A percentile compares a stretch with the other conserved stretches of the same genome.
Conservation (phyloP, 2,329 filamentous ascomycete genomes). For the Fusarium acutatum region DNA sequence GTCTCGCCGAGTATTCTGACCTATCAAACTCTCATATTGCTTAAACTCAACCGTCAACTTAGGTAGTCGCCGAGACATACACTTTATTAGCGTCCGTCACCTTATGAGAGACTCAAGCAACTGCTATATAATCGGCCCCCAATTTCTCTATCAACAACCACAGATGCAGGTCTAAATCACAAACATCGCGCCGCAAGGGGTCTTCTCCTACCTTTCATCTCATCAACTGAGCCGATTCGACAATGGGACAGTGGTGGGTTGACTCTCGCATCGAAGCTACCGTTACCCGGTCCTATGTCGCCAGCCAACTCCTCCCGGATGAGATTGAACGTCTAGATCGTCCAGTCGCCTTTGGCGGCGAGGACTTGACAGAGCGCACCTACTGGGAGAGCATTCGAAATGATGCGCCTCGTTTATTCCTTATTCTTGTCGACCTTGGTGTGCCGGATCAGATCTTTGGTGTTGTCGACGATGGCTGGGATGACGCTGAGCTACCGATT, state of each 20-base stretch:
- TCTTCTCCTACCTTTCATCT: slow-evolving; percentile 10
- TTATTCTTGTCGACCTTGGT: slow-evolving; percentile 75
- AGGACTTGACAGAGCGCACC: slow-evolving; percentile 74
- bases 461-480: slow-evolving; percentile 79
- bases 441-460: slow-evolving; percentile 79
- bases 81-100: neutral
- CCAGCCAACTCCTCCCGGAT: slow-evolving; percentile 68
- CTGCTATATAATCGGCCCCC: slow-evolving; percentile 4
- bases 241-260: slow-evolving; percentile 72
- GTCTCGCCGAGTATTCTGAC: slow-evolving; percentile 13
- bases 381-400: slow-evolving; percentile 82
- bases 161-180: slow-evolving; percentile 32
- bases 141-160: slow-evolving; percentile 11
- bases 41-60: neutral
- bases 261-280: slow-evolving; percentile 73
- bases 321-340: slow-evolving; percentile 70
- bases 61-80: neutral
- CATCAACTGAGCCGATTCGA: slow-evolving; percentile 21
- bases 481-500: slow-evolving; percentile 78
- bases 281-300: slow-evolving; percentile 74
- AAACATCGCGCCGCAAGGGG: slow-evolving; percentile 22
- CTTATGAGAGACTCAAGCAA: slow-evolving; percentile 10
- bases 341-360: slow-evolving; percentile 70
- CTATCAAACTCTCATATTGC: slow-evolving; percentile 4
- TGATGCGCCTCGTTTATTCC: slow-evolving; percentile 74